Evolutionary conservation across 805 yeast genomes (phyloP).

Genomic region (Spathaspora arborariae): DNA sequence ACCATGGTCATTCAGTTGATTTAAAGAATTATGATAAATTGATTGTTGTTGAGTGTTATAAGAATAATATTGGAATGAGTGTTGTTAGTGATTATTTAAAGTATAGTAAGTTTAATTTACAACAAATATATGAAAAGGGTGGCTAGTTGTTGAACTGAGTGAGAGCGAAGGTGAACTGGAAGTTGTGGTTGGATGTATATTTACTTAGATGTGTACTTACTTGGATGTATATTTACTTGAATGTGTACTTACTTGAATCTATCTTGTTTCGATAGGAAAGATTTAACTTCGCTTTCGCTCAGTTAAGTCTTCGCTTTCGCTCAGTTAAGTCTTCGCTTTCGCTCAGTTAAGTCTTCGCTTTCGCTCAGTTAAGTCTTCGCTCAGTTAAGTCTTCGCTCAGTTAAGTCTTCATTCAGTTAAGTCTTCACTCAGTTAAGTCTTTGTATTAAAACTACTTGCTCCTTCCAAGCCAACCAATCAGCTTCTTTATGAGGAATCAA

Average conservation of each 20-base stretch:
- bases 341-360: no score
- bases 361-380: no score
- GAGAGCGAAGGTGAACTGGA: neutral
- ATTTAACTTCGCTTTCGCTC: no score
- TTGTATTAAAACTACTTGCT: constrained; percentile 23
- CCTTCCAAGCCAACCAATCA: constrained; percentile 92
- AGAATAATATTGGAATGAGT: constrained; percentile 82
- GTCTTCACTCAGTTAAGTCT: constrained; percentile 1
- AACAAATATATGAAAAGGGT: constrained; percentile 64
- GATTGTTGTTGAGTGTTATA: constrained; percentile 83
- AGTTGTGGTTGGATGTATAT: no score
- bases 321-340: no score
- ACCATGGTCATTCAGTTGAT: constrained; percentile 72
- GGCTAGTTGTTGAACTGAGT: neutral
- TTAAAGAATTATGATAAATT: constrained; percentile 75
- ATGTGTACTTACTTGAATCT: no score
- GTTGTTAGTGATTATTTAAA: constrained; percentile 66
- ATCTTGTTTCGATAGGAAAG: no score
- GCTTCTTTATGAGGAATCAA: constrained; percentile 80
- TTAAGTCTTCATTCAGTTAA: no score
- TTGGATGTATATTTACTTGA: no score
- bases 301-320: no score
- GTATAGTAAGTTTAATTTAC: constrained; percentile 70
- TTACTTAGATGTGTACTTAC: no score
- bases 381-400: no score